Evolutionary conservation across 169 alveolate species (phyloP), one percentile per base, ranked within the genome.

Genomic region (Eimeria acervulina): DNA sequence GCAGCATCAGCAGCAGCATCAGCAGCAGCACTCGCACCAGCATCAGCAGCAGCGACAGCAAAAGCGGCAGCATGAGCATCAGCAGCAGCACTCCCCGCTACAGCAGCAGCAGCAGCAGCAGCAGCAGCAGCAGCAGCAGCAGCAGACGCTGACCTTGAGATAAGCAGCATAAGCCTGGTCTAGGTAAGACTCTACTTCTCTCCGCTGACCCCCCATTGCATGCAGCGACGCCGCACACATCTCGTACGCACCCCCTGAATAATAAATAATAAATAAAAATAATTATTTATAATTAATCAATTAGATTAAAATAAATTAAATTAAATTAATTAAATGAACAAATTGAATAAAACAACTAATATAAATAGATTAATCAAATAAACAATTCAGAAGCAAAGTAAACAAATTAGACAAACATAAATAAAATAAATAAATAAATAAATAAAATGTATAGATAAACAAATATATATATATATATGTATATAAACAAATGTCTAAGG

Each of bases 221-320:
- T 74, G 81, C 28, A 74, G 80, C 33, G 87, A 42, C 40, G 76
- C 52, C 47, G 81, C 95, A 36, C 90, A 42, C 95, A 91, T 91
- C 38, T 91, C 95, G 81, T 74, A 91, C 47, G 95, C 95, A 26
- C 95, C 95, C 28, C 91, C 95, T 91, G 81, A 36, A 40, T 19
- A 55, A 21, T 19, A 31, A 72, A 26, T 12, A 26, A 33, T 13
- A 72, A 72, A 31, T 13, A 72, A 31, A 72, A 72, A 33, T 13
- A 13, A 33, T 19, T 19, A 72, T 19, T 72, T 17, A 72, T 13
- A 31, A 72, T 19, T 13, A 17, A 72, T 19, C 15, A 13, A 72
- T 72, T 19, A 23, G 28, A 17, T 26, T n/a, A n/a, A n/a, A n/a
- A n/a, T n/a, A 55, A 55, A 55, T 21, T 15, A 55, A 55, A 15